Base-by-base conservation (phyloP, 164 flowering plant species). In the Macadamia integrifolia region DNA sequence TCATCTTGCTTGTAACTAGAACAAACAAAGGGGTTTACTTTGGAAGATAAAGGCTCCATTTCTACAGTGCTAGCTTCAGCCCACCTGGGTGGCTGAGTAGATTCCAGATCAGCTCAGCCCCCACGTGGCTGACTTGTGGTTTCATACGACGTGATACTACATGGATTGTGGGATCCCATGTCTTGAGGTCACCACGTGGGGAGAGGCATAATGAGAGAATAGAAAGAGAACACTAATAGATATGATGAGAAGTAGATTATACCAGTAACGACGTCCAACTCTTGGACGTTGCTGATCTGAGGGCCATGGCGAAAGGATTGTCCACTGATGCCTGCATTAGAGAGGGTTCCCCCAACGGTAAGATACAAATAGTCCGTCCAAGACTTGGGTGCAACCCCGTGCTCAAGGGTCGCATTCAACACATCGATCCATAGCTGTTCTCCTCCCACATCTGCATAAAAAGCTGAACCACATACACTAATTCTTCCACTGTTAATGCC, bases 291-390 rank as follows among this genome's bases (percentile, higher is more conserved):
- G 78, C 76, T 81, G 60, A 93, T 90, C 79, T 91, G 97, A 71
- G 98, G 98, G 13, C 98, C 98, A 74, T 83, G 78, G 0, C 79
- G 79, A 61, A 88, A 92, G 0, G 87, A 64, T 58, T 91, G 96
- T 9, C 97, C 97, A 49, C 97, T 84, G 8, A 88, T 86, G n/a
- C 97, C 97, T 9, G 87, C 97, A 64, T 91, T 91, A 3, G 97
- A 91, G 5, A 93, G 85, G 13, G 98, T 93, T 15, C 98, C 98
- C 4, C 97, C 98, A 13, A 93, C 94, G 1, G 87, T 86, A 0
- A 93, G 79, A 69, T 89, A 81, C 80, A 93, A 73, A 69, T 93
- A 93, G 67, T 93, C 98, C 0, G 98, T 91, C 96, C 94, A 93
- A 2, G 97, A 84, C 29, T 73, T 74, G 1, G 98, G 96, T 35